Base-by-base conservation (phyloP, 805 yeast genomes). In the Candida lessepsii region DNA sequence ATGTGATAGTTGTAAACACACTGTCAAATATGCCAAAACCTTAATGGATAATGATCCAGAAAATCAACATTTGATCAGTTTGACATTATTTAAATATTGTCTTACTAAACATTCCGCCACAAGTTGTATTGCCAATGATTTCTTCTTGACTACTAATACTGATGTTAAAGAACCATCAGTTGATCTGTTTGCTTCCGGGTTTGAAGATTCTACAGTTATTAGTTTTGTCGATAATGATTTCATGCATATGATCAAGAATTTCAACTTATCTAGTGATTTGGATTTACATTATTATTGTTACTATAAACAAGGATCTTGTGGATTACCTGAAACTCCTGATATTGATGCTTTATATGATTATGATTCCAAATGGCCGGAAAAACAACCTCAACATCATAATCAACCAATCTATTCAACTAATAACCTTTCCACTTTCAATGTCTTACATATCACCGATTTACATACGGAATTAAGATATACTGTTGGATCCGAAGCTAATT, bases 401-500 rank as follows among this genome's bases (percentile, higher is more conserved):
- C 61, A 63, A 41, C 71, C 73, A 10, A 45, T 32, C 9, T 66
- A 63, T 50, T 20, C 26, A 16, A 8, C 19, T 2, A 3, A n/a
- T 2, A 48, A 49, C 28, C 45, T 54, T 15, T 56, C 70, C 41
- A 63, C 70, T 1, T 76, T 81, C 58, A 76, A 80, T 44, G 87
- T 80, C 4, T 63, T 83, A 45, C 90, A 83, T 49, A 51, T 83
- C 23, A 73, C 83, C 14, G 89, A 83, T 53, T 77, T 82, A 58
- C 88, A 83, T 57, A 58, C 80, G 34, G 77, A 81, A 53, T 57
- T 75, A 40, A 75, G 76, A 46, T 79, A 75, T 56, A 56, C 65
- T 16, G 60, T 75, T 9, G 83, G 82, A 23, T 56, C 74, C 4
- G 85, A 79, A 55, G 75, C 74, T n/a, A 78, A 79, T 51, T 78